These are phyloP conservation scores for Phytophthora ramorum DNA, from an alignment of 352 stramenopile species.

Conservation along the genomic window DNA sequence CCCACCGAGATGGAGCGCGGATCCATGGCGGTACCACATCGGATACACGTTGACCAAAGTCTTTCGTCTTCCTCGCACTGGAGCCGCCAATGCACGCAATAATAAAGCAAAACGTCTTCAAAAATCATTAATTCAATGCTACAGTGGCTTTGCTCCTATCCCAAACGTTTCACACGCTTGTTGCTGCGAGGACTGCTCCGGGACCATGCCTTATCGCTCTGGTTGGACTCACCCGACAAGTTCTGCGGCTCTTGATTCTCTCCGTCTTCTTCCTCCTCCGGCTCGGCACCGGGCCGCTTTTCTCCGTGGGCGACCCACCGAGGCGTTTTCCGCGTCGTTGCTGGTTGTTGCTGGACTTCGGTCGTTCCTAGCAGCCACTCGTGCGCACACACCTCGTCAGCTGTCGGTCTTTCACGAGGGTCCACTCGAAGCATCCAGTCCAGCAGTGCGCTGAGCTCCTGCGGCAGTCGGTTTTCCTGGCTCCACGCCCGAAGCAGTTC, in stretches of 20 bases:
- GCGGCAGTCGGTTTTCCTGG: constrained; percentile 39
- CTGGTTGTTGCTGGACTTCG: background rate
- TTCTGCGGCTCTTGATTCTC: constrained; percentile 40
- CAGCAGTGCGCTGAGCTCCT: constrained; percentile 46
- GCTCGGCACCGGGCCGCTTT: constrained; percentile 19
- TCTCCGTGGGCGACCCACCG: constrained; percentile 17
- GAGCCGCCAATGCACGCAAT: too few relatives aligned
- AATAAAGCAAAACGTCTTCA: background rate
- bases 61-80: too few relatives aligned
- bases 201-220: constrained; percentile 9
- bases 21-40: too few relatives aligned
- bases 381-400: constrained; percentile 46
- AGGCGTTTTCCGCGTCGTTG: constrained; percentile 6
- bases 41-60: background rate
- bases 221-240: constrained; percentile 19
- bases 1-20: background rate
- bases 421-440: constrained; percentile 47
- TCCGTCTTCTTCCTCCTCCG: constrained; percentile 23
- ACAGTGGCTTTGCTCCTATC: constrained; percentile 4
- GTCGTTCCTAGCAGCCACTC: constrained; percentile 43
- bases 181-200: constrained; percentile 26
- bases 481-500: constrained; percentile 49
- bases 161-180: constrained; percentile 28
- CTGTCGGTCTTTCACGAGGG: constrained; percentile 36
- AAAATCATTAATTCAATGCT: constrained; percentile 5